Evolutionary conservation across 371 early-diverging fungal genomes (phyloP).

Genomic region (Actinomortierella ambigua): DNA sequence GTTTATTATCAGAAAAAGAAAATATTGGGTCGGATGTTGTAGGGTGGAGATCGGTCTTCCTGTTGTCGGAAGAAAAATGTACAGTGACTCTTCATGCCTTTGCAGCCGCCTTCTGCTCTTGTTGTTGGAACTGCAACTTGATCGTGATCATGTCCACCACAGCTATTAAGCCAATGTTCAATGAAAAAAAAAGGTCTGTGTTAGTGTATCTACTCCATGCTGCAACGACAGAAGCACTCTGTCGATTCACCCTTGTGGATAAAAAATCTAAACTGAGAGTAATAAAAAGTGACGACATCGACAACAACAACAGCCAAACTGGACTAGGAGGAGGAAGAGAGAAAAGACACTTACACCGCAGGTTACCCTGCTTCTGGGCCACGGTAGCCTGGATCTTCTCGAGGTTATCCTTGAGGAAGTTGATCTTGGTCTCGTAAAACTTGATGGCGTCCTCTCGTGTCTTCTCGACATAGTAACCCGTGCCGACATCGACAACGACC

Average conservation of each 20-base stretch:
- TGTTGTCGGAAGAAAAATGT: not conserved
- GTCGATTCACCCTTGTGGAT: not conserved
- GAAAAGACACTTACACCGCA: conserved; percentile 61
- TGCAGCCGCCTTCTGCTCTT: conserved; percentile 33
- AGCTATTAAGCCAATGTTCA: conserved; percentile 10
- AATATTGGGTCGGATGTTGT: no score
- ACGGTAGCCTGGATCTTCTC: conserved; percentile 80
- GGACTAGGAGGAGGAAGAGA: not conserved
- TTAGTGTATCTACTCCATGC: no score
- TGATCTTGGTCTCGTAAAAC: conserved; percentile 79
- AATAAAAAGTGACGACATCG: not conserved
- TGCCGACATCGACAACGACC: conserved; percentile 95
- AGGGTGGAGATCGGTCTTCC: not conserved
- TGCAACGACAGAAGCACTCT: not conserved
- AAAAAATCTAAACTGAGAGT: not conserved
- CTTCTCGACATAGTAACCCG: conserved; percentile 96
- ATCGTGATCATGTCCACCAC: conserved; percentile 43
- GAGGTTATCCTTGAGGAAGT: conserved; percentile 74
- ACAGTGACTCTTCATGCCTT: conserved; percentile 15
- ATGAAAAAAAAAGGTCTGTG: not conserved
- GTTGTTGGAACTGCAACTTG: conserved; percentile 36
- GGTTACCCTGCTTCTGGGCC: conserved; percentile 72
- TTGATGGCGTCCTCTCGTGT: conserved; percentile 75
- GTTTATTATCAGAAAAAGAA: no score
- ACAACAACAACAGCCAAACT: no score